Evolutionary conservation across 2,329 filamentous ascomycete species (phyloP).

Genomic region (Colletotrichum spinosum): DNA sequence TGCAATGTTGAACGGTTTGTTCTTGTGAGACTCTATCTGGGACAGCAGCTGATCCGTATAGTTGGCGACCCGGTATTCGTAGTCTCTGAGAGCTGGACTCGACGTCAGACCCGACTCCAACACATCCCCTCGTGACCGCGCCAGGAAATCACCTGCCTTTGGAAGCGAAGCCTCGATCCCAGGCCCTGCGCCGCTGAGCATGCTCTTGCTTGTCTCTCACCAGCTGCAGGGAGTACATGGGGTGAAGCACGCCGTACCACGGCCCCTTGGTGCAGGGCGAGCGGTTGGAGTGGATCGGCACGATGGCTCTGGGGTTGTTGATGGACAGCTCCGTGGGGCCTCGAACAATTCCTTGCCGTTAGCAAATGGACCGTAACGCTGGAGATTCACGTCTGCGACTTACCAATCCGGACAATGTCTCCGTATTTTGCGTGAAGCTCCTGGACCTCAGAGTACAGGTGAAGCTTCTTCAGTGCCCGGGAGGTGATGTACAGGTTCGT

Average conservation of each 20-base stretch:
- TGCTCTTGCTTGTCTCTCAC: conserved; percentile 47
- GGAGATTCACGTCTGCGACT: neutral
- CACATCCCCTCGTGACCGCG: too few relatives aligned
- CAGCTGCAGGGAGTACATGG: conserved; percentile 45
- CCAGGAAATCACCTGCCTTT: conserved; percentile 40
- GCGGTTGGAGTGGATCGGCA: conserved; percentile 43
- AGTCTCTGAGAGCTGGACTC: conserved; percentile 39
- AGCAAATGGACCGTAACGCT: neutral
- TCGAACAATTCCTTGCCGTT: conserved; percentile 28
- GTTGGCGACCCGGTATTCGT: conserved; percentile 44
- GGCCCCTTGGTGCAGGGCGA: conserved; percentile 47
- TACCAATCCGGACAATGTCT: conserved; percentile 45
- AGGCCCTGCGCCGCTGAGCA: conserved; percentile 46
- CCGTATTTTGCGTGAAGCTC: conserved; percentile 45
- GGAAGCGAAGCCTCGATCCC: conserved; percentile 47
- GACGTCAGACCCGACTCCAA: neutral
- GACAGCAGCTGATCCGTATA: conserved; percentile 42
- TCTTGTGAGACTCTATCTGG: conserved; percentile 40
- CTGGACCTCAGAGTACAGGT: conserved; percentile 42
- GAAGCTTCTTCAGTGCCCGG: conserved; percentile 39
- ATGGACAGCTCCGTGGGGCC: conserved; percentile 49
- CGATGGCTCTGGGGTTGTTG: conserved; percentile 43
- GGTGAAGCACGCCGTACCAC: conserved; percentile 48
- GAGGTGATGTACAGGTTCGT: conserved; percentile 41
- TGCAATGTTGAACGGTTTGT: conserved; percentile 43